phyloP scores from a whole-genome alignment of 78 protist species.

The Anaeramoeba ignava region DNA sequence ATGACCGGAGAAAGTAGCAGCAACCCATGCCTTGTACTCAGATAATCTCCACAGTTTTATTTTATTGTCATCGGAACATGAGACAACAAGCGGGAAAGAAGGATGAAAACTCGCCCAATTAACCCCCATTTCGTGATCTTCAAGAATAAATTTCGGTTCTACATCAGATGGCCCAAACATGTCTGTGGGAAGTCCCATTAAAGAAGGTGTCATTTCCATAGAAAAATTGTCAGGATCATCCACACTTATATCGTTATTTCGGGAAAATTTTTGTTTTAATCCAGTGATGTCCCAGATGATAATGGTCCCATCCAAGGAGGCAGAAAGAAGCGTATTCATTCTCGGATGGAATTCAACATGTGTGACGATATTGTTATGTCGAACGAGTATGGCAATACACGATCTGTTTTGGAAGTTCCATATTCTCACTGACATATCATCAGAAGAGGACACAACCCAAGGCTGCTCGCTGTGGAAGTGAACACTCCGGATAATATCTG shows the following conservation, averaged over 20 bases:
- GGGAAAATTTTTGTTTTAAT: too few relatives aligned
- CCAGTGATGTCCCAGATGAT: constrained; percentile 95
- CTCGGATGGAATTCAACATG: constrained; percentile 90
- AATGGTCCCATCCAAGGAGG: constrained; percentile 93
- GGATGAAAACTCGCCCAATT: constrained; percentile 98
- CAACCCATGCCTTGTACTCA: neutral
- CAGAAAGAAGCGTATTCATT: constrained; percentile 80
- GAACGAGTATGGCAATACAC: constrained; percentile 81
- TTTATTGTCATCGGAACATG: constrained; percentile 89
- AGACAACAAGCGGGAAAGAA: constrained; percentile 75
- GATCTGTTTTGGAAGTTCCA: constrained; percentile 96
- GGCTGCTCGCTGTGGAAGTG: constrained; percentile 87
- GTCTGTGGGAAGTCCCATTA: constrained; percentile 21
- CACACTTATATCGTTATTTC: too few relatives aligned
- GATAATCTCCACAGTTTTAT: constrained; percentile 79
- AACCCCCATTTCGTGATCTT: constrained; percentile 83
- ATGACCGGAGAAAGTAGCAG: constrained; percentile 52
- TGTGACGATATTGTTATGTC: constrained; percentile 99
- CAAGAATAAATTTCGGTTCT: constrained; percentile 56
- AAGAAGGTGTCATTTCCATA: neutral
- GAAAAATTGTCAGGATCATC: neutral
- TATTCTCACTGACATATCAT: constrained; percentile 91
- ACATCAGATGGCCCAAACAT: constrained; percentile 69
- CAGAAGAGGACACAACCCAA: constrained; percentile 89
- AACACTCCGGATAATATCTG: constrained; percentile 73